Percentiles rank a stretch among this genome's conserved stretches.
These are phyloP conservation scores for Umbelopsis sp. DNA, from an alignment of 192 early-diverging fungal species.

Conservation along the genomic window DNA sequence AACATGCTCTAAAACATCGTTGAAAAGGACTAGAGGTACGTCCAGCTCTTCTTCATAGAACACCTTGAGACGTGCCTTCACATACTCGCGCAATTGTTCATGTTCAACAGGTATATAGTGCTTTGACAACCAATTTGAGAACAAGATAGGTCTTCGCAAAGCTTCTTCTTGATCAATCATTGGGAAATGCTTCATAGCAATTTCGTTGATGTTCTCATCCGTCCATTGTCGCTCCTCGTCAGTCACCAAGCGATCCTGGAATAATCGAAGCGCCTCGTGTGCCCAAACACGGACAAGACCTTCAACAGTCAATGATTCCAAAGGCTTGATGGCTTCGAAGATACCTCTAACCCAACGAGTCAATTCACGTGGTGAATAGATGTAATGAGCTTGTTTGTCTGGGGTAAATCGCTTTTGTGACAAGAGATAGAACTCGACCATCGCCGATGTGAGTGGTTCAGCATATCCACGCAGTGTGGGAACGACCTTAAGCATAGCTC, in stretches of 20 bases:
- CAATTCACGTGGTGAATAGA: conserved; percentile 99
- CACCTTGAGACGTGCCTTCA: conserved; percentile 90
- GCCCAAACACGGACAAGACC: conserved; percentile 96
- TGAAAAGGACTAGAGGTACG: conserved; percentile 94
- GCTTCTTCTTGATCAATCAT: conserved; percentile 69
- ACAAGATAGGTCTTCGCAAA: conserved; percentile 89
- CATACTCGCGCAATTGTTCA: conserved; percentile 90
- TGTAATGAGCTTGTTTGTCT: conserved; percentile 98
- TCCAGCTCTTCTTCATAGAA: conserved; percentile 99
- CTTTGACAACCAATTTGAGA: conserved; percentile 97
- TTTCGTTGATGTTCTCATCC: conserved; percentile 79
- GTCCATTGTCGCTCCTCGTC: conserved; percentile 92
- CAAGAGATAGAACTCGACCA: conserved; percentile 94
- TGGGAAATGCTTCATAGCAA: conserved; percentile 90
- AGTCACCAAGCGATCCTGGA: conserved; percentile 96
- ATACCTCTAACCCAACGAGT: conserved; percentile 99
- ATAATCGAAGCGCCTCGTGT: conserved; percentile 96
- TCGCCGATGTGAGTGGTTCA: conserved; percentile 89
- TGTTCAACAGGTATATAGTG: conserved; percentile 88
- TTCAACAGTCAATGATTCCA: conserved; percentile 80
- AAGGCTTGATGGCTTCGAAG: conserved; percentile 87
- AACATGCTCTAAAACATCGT: conserved; percentile 97
- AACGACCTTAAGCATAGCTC: conserved; percentile 93
- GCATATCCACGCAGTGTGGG: conserved; percentile 90
- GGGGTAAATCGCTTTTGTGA: conserved; percentile 94